These are phyloP conservation scores for Zalaria sp. DNA, from an alignment of 2,329 filamentous ascomycete genomes.

Conservation along the genomic window DNA sequence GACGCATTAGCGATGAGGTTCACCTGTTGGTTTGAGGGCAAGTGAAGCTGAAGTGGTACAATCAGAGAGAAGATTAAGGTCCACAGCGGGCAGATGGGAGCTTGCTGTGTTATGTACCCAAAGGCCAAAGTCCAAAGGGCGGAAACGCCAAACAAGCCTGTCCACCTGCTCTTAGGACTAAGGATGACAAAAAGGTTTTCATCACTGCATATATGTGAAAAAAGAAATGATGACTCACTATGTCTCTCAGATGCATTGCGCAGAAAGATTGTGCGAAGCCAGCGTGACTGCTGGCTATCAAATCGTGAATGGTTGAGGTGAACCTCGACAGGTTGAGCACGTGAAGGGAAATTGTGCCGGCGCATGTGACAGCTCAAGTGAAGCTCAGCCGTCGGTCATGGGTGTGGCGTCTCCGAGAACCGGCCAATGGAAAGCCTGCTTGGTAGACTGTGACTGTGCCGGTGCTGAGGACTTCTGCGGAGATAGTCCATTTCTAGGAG, in stretches of 20 bases:
- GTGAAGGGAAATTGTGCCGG: no score
- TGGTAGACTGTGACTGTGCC: background rate
- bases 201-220: slow-evolving; percentile 11
- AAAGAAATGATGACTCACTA: background rate
- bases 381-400: no score
- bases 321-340: no score
- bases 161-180: slow-evolving; percentile 15
- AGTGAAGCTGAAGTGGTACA: no score
- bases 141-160: slow-evolving; percentile 1
- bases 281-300: no score
- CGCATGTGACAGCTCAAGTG: no score
- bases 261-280: no score
- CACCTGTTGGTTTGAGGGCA: no score
- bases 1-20: no score
- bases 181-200: slow-evolving; percentile 23
- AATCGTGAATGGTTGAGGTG: no score
- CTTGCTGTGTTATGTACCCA: slow-evolving; percentile 2
- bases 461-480: no score
- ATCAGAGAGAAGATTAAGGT: slow-evolving; percentile 12
- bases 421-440: slow-evolving; percentile 2
- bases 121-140: background rate
- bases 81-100: slow-evolving; percentile 5
- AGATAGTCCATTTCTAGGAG: background rate
- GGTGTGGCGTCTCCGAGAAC: background rate
- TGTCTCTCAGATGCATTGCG: background rate